Evolutionary conservation across 495 filamentous ascomycete species (phyloP).

Genomic region (Hypoxylon lienhwacheense): DNA sequence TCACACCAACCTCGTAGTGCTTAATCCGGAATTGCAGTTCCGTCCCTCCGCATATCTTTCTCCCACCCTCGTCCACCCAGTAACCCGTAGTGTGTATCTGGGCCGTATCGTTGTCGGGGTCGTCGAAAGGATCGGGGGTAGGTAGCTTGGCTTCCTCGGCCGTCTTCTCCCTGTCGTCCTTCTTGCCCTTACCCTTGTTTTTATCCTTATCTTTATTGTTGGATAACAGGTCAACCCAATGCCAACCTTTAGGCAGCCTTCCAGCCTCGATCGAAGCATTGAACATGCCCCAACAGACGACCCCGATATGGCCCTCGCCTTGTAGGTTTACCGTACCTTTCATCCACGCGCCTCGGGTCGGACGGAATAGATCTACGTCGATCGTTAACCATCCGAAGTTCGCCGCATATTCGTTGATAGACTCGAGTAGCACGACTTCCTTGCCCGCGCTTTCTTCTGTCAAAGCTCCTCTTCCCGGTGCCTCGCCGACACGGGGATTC

Average conservation of each 20-base stretch:
- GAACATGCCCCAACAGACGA: constrained; percentile 54
- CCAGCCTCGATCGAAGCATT: constrained; percentile 54
- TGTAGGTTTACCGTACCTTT: constrained; percentile 53
- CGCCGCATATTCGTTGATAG: constrained; percentile 50
- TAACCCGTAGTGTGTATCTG: constrained; percentile 55
- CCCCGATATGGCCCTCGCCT: constrained; percentile 52
- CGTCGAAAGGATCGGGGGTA: constrained; percentile 24
- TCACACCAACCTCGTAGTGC: constrained; percentile 53
- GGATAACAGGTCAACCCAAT: constrained; percentile 47
- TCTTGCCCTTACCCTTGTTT: constrained; percentile 22
- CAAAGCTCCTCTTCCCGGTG: constrained; percentile 42
- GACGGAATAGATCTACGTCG: constrained; percentile 50
- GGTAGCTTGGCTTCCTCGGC: constrained; percentile 24
- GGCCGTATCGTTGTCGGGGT: constrained; percentile 20
- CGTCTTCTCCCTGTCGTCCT: constrained; percentile 19
- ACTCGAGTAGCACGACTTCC: constrained; percentile 40
- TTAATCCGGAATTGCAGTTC: constrained; percentile 54
- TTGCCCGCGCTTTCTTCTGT: constrained; percentile 43
- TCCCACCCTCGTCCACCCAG: constrained; percentile 46
- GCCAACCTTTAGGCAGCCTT: constrained; percentile 50
- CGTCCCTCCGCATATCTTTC: constrained; percentile 39
- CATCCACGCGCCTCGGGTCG: constrained; percentile 51
- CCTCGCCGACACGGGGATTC: constrained; percentile 49
- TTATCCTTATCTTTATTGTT: constrained; percentile 26
- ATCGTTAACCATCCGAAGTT: constrained; percentile 52